These are phyloP conservation scores for Hypseocharis bilobata DNA, from an alignment of 441 rosid genomes.

Conservation along the genomic window DNA sequence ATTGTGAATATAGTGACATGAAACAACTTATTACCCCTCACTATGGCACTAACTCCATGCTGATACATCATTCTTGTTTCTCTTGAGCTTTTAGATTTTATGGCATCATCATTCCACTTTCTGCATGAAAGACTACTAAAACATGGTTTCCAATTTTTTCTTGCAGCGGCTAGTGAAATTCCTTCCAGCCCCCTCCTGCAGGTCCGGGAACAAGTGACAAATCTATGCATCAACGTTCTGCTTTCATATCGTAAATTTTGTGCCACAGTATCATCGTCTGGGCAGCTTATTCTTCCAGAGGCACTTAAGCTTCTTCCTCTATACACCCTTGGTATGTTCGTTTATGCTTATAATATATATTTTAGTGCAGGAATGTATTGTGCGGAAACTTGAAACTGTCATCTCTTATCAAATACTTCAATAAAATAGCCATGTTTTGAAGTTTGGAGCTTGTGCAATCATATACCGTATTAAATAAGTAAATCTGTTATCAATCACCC, in stretches of 20 bases:
- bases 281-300: conserved; percentile 98
- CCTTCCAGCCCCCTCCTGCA: conserved; percentile 53
- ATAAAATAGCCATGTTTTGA: background rate
- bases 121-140: background rate
- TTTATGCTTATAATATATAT: conserved; percentile 17
- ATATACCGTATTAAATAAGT: background rate
- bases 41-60: too few relatives aligned
- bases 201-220: conserved; percentile 72
- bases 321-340: conserved; percentile 62
- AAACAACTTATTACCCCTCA: too few relatives aligned
- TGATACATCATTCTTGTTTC: background rate
- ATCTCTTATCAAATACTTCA: background rate
- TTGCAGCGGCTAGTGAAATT: conserved; percentile 71
- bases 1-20: too few relatives aligned
- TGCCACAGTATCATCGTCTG: conserved; percentile 89
- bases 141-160: background rate
- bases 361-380: too few relatives aligned
- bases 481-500: too few relatives aligned
- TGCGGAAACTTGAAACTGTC: background rate
- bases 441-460: background rate
- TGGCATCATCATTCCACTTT: conserved; percentile 1
- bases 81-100: background rate
- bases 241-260: conserved; percentile 89
- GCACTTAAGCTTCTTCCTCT: conserved; percentile 94
- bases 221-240: conserved; percentile 62